Evolutionary conservation across 106 monocot species (phyloP), one percentile per base, ranked within the genome.

Genomic region (Posidonia australis): DNA sequence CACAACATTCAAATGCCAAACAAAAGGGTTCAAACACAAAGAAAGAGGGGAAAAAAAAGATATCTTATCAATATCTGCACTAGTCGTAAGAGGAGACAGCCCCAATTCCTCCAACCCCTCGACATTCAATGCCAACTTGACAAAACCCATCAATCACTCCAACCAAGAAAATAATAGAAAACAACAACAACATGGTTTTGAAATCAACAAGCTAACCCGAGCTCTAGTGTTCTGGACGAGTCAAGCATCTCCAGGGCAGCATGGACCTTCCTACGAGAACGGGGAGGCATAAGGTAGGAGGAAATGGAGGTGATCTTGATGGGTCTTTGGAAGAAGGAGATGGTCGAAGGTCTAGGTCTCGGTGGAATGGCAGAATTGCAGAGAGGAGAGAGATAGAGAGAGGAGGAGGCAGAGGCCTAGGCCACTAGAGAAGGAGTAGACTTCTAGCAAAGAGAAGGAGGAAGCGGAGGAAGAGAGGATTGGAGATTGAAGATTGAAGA

Each of bases 61-160:
- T 36, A 36, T 7, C 36, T 36, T 36, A 36, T 36, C 36, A 36
- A 36, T 7, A 54, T 58, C 58, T 0, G 58, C 25, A 29, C 27
- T 1, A 26, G 27, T 13, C 28, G 58, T 4, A 58, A 58, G 16
- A 58, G 30, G 28, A 58, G 58, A 58, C 23, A 25, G 13, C 27
- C 27, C 58, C 0, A 25, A 31, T 26, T 58, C 58, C 16, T 58
- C 58, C 30, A 58, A 58, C 28, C 58, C 58, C 28, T 58, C 58
- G 26, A 18, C 28, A 24, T 58, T 26, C 16, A 58, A 13, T 10
- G 0, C 24, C 24, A 28, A 58, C 27, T 28, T 7, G 6, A 58
- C 23, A 28, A 26, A 16, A 31, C 58, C 30, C 30, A 16, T 28
- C 58, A 26, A n/a, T 26, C 58, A 16, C 6, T 10, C 12, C 23